phyloP scores from a whole-genome alignment of 495 filamentous ascomycete genomes.

The Penicillium paxilli region DNA sequence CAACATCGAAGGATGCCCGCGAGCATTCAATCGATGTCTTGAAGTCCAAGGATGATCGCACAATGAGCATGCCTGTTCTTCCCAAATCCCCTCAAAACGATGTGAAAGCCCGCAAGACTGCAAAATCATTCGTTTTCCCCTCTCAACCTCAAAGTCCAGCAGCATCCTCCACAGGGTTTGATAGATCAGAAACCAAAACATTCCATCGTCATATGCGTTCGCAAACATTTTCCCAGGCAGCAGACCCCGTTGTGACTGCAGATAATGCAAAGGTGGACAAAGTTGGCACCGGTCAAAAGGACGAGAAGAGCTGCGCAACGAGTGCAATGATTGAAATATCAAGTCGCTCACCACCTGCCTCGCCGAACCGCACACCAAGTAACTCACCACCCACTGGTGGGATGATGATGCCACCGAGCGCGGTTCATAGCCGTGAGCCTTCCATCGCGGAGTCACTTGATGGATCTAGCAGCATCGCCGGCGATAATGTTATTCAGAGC shows the following conservation, averaged over 20 bases:
- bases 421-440: slow-evolving; percentile 29
- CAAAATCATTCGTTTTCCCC: slow-evolving; percentile 26
- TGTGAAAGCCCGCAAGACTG: slow-evolving; percentile 36
- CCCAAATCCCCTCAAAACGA: slow-evolving; percentile 27
- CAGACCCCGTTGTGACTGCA: slow-evolving; percentile 62
- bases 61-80: slow-evolving; percentile 55
- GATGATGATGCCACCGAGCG: slow-evolving; percentile 24
- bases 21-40: slow-evolving; percentile 31
- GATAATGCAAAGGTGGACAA: slow-evolving; percentile 63
- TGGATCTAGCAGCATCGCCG: slow-evolving; percentile 15
- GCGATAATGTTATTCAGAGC: slow-evolving; percentile 19
- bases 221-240: slow-evolving; percentile 63
- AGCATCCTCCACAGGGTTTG: slow-evolving; percentile 41
- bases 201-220: slow-evolving; percentile 60
- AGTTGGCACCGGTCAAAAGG: slow-evolving; percentile 37
- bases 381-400: slow-evolving; percentile 50
- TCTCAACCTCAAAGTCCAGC: slow-evolving; percentile 23
- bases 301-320: slow-evolving; percentile 56
- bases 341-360: slow-evolving; percentile 56
- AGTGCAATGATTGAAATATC: slow-evolving; percentile 67
- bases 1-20: slow-evolving; percentile 35
- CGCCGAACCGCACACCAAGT: slow-evolving; percentile 52
- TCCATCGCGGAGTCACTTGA: slow-evolving; percentile 37
- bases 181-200: slow-evolving; percentile 33
- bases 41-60: slow-evolving; percentile 55